phyloP scores from a whole-genome alignment of 345 rosid species.

The Rhodamnia argentea region DNA sequence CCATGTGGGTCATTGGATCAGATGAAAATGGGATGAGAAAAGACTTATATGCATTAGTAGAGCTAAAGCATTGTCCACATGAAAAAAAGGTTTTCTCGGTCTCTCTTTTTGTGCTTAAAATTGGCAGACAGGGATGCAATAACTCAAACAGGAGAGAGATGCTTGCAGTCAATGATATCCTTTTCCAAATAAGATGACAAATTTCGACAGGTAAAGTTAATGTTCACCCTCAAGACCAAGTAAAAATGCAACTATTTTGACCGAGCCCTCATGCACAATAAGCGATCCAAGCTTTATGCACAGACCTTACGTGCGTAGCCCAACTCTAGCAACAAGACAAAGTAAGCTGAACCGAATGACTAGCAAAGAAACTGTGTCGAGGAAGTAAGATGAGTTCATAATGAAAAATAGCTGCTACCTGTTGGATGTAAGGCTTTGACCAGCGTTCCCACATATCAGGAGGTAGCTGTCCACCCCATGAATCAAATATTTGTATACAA shows the following conservation, averaged over 20 bases:
- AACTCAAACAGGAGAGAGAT: not conserved
- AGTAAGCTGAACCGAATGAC: not conserved
- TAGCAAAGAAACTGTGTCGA: not conserved
- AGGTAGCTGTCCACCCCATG: constrained; percentile 97
- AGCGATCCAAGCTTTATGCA: not conserved
- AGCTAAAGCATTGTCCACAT: not conserved
- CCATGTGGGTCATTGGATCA: not conserved
- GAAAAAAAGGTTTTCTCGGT: not conserved
- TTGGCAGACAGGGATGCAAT: not conserved
- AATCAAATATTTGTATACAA: constrained; percentile 91
- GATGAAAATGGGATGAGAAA: not conserved
- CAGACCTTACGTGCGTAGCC: not conserved
- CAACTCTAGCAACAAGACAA: not conserved
- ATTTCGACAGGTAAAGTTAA: not conserved
- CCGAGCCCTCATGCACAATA: not conserved
- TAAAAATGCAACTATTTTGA: not conserved
- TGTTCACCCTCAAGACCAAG: not conserved
- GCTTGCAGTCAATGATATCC: not conserved
- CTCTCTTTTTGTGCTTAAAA: not conserved
- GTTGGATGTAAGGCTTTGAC: constrained; percentile 80
- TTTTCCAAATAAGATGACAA: not conserved
- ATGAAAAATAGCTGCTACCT: constrained; percentile 27
- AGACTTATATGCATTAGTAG: not conserved
- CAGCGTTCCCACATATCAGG: constrained; percentile 86
- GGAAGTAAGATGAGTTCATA: not conserved